Percentiles rank a stretch among this genome's conserved stretches.
Conservation (phyloP, 176 grass and related monocot species). For the Musa acuminata region DNA sequence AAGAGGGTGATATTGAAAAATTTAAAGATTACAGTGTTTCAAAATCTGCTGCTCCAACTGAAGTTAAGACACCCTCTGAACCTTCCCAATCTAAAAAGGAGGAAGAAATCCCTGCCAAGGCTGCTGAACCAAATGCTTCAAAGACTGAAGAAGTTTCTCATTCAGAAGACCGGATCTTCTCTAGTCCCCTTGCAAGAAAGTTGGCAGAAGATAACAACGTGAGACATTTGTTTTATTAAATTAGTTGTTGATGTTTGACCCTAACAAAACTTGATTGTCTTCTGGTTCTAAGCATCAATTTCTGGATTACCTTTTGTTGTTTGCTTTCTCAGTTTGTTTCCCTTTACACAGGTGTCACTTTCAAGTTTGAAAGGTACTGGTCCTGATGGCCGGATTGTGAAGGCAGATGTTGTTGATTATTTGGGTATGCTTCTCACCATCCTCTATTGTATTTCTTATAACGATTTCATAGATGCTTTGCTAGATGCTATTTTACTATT, state of each 20-base stretch:
- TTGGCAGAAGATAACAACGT: slow-evolving; percentile 91
- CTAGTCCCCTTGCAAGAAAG: slow-evolving; percentile 84
- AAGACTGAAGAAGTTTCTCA: slow-evolving; percentile 46
- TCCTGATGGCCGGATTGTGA: slow-evolving; percentile 87
- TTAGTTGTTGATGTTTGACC: background rate
- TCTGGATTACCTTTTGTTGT: background rate
- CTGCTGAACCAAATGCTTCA: slow-evolving; percentile 39
- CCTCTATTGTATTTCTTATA: too few relatives aligned
- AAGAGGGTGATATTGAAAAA: slow-evolving; percentile 76
- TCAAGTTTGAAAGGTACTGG: slow-evolving; percentile 86
- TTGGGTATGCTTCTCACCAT: slow-evolving; percentile 44
- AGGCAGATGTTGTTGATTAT: slow-evolving; percentile 94
- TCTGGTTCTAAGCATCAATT: background rate
- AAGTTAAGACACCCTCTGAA: slow-evolving; percentile 38
- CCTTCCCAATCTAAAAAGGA: slow-evolving; percentile 22
- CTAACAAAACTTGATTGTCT: background rate
- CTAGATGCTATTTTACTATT: too few relatives aligned
- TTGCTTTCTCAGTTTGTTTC: background rate
- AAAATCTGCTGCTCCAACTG: slow-evolving; percentile 41
- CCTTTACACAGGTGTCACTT: slow-evolving; percentile 53
- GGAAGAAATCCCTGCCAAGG: slow-evolving; percentile 33
- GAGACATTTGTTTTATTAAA: slow-evolving; percentile 6
- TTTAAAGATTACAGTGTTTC: slow-evolving; percentile 82
- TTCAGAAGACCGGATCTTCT: slow-evolving; percentile 61
- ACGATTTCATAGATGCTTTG: too few relatives aligned